These are phyloP conservation scores for Rhododendron molle DNA, from an alignment of 148 eudicot species.

Conservation along the genomic window DNA sequence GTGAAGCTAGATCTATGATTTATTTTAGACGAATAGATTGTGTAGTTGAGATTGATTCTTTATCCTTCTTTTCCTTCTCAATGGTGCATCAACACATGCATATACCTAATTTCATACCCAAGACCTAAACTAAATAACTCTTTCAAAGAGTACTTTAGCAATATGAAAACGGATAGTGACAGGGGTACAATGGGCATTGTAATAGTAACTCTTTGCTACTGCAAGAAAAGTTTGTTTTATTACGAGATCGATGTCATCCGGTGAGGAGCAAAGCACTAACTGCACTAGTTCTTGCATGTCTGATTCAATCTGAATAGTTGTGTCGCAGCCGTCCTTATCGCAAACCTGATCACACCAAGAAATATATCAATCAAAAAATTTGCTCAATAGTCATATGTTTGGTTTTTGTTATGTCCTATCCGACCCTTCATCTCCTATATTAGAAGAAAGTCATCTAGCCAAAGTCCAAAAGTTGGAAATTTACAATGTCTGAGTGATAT, in stretches of 20 bases:
- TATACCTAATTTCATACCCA: background rate
- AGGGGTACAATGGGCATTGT: slow-evolving; percentile 43
- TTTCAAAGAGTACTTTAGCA: slow-evolving; percentile 59
- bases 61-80: background rate
- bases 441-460: background rate
- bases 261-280: slow-evolving; percentile 29
- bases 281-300: slow-evolving; percentile 56
- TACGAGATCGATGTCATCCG: slow-evolving; percentile 28
- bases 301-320: slow-evolving; percentile 25
- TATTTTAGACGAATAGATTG: background rate
- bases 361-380: background rate
- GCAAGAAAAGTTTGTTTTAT: slow-evolving; percentile 52
- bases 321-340: slow-evolving; percentile 4
- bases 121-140: slow-evolving; percentile 19
- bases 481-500: background rate
- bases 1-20: background rate
- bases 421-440: too few relatives aligned
- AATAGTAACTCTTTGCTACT: slow-evolving; percentile 57
- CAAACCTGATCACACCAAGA: slow-evolving; percentile 19
- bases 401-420: too few relatives aligned
- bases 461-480: background rate
- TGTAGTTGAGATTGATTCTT: background rate
- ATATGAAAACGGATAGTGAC: slow-evolving; percentile 47
- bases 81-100: background rate
- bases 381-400: too few relatives aligned